A percentile compares a stretch with the other conserved stretches of the same genome.
Evolutionary conservation across 1,284 basidiomycete species (phyloP).

Genomic region (Rhizopogon hawkerae): DNA sequence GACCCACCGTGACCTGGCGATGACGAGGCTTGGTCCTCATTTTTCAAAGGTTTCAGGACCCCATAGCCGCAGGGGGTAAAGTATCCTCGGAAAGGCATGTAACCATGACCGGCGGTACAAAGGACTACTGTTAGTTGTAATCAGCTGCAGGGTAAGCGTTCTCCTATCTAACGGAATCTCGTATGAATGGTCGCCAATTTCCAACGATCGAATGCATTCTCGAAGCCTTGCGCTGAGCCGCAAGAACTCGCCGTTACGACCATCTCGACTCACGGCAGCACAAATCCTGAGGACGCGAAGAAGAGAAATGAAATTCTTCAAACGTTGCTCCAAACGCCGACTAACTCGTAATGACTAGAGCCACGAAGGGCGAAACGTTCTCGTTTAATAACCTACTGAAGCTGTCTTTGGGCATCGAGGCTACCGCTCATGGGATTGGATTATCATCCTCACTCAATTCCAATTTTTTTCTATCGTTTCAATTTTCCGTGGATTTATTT

Average conservation of each 20-base stretch:
- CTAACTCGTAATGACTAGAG: background rate
- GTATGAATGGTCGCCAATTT: background rate
- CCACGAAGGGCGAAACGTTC: background rate
- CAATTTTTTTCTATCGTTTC: background rate
- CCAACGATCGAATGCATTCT: background rate
- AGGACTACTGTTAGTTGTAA: background rate
- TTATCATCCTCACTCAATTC: background rate
- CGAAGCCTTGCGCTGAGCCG: no score
- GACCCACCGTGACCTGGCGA: background rate
- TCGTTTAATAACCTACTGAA: background rate
- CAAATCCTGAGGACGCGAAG: background rate
- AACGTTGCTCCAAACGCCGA: background rate
- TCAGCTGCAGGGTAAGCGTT: slow-evolving; percentile 1
- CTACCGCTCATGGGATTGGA: background rate
- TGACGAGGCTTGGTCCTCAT: background rate
- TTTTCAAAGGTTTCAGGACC: background rate
- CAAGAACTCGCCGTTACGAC: background rate
- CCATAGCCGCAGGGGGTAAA: background rate
- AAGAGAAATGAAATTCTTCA: background rate
- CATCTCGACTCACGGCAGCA: background rate
- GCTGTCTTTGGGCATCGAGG: background rate
- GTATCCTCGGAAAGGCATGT: background rate
- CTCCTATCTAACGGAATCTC: background rate
- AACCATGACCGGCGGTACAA: background rate
- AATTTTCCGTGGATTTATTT: background rate